A percentile compares a stretch with the other conserved stretches of the same genome.
These are phyloP conservation scores for Ophiostoma sp. DNA, from an alignment of 2,329 filamentous ascomycete genomes.

Conservation along the genomic window DNA sequence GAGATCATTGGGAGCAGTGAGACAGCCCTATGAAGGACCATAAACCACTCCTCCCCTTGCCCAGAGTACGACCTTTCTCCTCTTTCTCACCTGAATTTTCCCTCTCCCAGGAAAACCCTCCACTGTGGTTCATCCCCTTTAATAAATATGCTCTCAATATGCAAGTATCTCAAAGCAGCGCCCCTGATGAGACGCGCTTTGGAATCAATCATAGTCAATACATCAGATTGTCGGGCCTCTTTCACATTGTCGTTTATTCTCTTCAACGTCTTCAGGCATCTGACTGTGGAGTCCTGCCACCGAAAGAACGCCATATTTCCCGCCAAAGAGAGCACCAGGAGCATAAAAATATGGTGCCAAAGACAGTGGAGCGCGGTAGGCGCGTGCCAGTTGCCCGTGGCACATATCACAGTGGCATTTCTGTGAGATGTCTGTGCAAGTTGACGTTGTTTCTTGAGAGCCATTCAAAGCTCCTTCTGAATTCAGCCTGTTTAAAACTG, in stretches of 20 bases:
- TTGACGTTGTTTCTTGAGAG: not conserved
- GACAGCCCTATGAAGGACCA: not conserved
- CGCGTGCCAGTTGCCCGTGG: not conserved
- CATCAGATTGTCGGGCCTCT: too few relatives aligned
- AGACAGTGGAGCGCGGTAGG: not conserved
- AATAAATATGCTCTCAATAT: not conserved
- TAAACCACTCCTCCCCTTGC: not conserved
- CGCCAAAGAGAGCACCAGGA: not conserved
- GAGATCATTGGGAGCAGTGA: not conserved
- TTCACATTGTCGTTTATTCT: not conserved
- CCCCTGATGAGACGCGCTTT: not conserved
- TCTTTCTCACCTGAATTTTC: not conserved
- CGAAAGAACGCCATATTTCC: not conserved
- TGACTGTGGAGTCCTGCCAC: not conserved
- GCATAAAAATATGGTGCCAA: not conserved
- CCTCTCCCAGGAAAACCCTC: not conserved
- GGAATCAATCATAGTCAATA: not conserved
- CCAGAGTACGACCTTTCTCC: not conserved
- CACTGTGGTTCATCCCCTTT: not conserved
- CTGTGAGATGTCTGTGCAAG: not conserved
- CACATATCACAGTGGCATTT: not conserved
- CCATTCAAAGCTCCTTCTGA: not conserved
- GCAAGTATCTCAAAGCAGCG: not conserved
- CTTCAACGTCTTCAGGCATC: not conserved
- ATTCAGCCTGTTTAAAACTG: not conserved